Base-by-base conservation (phyloP, 371 early-diverging fungal species). In the Mucor mucedo region DNA sequence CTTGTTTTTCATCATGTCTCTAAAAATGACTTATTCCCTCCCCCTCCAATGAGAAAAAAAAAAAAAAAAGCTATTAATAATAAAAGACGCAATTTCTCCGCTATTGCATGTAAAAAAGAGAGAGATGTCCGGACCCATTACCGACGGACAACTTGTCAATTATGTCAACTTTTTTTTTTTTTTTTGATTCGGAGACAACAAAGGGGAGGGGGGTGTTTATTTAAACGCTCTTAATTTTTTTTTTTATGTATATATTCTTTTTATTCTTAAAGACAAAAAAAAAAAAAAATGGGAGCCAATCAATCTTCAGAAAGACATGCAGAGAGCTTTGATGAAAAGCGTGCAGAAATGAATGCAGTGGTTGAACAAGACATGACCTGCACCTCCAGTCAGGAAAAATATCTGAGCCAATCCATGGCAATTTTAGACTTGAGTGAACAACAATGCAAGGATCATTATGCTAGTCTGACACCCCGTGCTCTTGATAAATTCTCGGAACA, bases 401-500 rank as follows among this genome's bases (percentile, higher is more conserved):
- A 60, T 11, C 40, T 63, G 4, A 13, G 52, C 1, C 57, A 57
- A 62, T 55, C 62, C 29, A 62, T 55, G 55, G 48, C 41, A 21
- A 30, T 28, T 21, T 35, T 62, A 48, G 49, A 55, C 47, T 21
- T 60, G 42, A 60, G 40, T 30, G 61, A 60, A 16, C 14, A 60
- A 1, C 9, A 65, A 60, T 38, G 48, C 40, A 59, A 59, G 29
- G 66, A 55, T 32, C 66, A 69, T 42, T 74, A 68, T 58, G 62
- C 75, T 29, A 59, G 59, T 35, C 14, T 80, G 2, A 70, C 78
- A 5, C 30, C 66, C n/a, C 69, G 70, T 8, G 64, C 55, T 21
- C 58, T 82, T 8, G 58, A 58, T 2, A 70, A 75, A 14, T 79
- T 71, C 58, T 77, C 84, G 32, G 57, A 75, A 5, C 70, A 70